These are phyloP conservation scores for Antrodiella citrinella DNA, from an alignment of 768 basidiomycete genomes.

Conservation along the genomic window DNA sequence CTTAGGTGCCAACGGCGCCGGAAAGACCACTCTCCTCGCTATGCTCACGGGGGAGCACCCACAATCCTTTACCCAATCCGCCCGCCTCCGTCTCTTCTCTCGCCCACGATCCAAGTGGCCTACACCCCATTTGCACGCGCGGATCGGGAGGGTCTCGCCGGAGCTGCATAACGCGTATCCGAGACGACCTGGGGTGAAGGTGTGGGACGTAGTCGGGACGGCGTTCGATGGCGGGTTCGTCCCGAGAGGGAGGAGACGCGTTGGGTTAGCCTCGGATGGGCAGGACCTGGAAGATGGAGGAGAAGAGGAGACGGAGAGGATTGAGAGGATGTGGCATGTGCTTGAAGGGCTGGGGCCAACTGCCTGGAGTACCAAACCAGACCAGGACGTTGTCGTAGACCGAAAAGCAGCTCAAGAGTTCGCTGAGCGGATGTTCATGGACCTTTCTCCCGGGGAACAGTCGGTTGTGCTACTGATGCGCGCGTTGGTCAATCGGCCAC, in stretches of 20 bases:
- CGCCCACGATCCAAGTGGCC: slow-evolving; percentile 57
- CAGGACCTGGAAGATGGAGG: slow-evolving; percentile 31
- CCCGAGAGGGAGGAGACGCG: slow-evolving; percentile 33
- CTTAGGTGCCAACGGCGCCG: slow-evolving; percentile 85
- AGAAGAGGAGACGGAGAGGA: slow-evolving; percentile 30
- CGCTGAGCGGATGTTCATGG: slow-evolving; percentile 45
- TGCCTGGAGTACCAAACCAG: slow-evolving; percentile 30
- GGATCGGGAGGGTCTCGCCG: slow-evolving; percentile 78
- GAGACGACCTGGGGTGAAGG: slow-evolving; percentile 50
- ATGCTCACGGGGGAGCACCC: slow-evolving; percentile 93
- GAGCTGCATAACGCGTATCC: slow-evolving; percentile 93
- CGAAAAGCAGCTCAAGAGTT: slow-evolving; percentile 29
- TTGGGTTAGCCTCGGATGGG: slow-evolving; percentile 39
- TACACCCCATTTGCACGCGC: slow-evolving; percentile 55
- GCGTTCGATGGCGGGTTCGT: slow-evolving; percentile 83
- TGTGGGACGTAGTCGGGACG: slow-evolving; percentile 76
- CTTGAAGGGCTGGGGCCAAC: slow-evolving; percentile 55
- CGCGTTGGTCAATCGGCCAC: slow-evolving; percentile 68
- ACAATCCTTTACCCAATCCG: slow-evolving; percentile 74
- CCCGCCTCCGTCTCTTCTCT: slow-evolving; percentile 50
- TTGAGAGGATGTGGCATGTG: slow-evolving; percentile 45
- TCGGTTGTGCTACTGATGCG: slow-evolving; percentile 77
- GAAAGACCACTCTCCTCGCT: slow-evolving; percentile 90
- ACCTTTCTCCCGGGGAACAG: slow-evolving; percentile 68
- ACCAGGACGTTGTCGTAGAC: neutral